Evolutionary conservation across 805 yeast species (phyloP), one percentile per base, ranked within the genome.

Genomic region (Hanseniaspora guilliermondii): DNA sequence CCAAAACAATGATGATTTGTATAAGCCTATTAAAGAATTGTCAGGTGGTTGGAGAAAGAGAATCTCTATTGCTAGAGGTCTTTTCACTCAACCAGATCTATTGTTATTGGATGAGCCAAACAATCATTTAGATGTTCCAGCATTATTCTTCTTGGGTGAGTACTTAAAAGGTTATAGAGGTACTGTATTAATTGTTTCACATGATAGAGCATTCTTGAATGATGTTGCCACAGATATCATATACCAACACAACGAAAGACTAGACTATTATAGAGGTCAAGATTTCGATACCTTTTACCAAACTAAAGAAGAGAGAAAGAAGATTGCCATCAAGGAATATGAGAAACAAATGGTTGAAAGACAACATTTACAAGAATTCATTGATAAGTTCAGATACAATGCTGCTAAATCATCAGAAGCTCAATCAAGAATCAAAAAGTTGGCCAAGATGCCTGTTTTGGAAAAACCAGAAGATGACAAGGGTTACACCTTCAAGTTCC

Each of bases 11-110:
- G 95, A 85, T 62, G 78, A 96, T 6, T 98, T 93, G 68, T 71
- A 74, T 47, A 75, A 75, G 59, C 82, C 96, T 33, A 88, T 97
- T 6, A 91, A 87, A 60, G 77, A 88, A 27, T 93, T 93, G 68
- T 88, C 97, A 53, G 99, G 99, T 79, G 99, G 99, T 81, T 93
- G 98, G 98, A 84, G 98, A 78, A 93, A 93, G 98, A 85, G 98
- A 75, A 77, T 93, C 60, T 86, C 97, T n/a, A 76, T 93, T 57
- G 98, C 98, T 3, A 81, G 98, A 71, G 98, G 98, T 0, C 76
- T 93, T 66, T 93, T 93, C 76, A 91, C 97, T 77, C 83, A 87
- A 66, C 98, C 98, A 0, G 98, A 93, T 68, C 74, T 93, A 60
- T 74, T 93, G 60, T 73, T 93, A 65, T 77, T 93, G 60, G 98